Conservation (phyloP, 2,329 filamentous ascomycete species). For the Cytospora chrysosperma region DNA sequence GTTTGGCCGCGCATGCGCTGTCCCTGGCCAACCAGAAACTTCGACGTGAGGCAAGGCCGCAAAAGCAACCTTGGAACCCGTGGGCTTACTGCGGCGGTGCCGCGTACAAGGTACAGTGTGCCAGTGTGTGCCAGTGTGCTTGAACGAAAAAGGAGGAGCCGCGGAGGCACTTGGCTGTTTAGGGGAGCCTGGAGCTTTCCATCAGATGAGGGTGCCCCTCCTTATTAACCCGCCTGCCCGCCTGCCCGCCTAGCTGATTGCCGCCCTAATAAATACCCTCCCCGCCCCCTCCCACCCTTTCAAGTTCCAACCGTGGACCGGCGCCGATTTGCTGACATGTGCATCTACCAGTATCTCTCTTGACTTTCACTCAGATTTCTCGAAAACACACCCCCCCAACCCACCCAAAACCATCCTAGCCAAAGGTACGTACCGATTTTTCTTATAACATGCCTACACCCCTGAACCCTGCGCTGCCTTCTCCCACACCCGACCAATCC, state of each 20-base stretch:
- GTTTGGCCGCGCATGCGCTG: neutral
- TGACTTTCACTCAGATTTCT: constrained; percentile 19
- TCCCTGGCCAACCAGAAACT: neutral
- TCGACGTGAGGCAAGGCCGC: neutral
- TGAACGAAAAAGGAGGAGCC: neutral
- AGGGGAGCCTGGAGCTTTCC: neutral
- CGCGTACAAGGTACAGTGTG: neutral
- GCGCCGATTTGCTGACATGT: constrained; percentile 31
- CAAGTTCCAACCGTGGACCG: constrained; percentile 32
- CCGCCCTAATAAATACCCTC: constrained; percentile 38
- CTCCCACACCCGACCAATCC: constrained; percentile 11
- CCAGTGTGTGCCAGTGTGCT: neutral
- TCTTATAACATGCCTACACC: neutral
- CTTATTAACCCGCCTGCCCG: neutral
- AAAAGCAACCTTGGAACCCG: too few species aligned
- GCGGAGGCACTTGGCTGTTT: neutral
- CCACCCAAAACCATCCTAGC: neutral
- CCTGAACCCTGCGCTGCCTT: constrained; percentile 13
- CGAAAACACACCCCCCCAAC: neutral
- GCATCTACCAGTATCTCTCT: constrained; percentile 23
- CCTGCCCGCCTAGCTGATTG: constrained; percentile 22
- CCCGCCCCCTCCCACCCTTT: constrained; percentile 33
- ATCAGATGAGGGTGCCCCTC: neutral
- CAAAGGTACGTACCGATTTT: constrained; percentile 15
- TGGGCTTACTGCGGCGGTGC: neutral